Conservation (phyloP, 2,329 filamentous ascomycete genomes). For the Aspergillus proliferans region DNA sequence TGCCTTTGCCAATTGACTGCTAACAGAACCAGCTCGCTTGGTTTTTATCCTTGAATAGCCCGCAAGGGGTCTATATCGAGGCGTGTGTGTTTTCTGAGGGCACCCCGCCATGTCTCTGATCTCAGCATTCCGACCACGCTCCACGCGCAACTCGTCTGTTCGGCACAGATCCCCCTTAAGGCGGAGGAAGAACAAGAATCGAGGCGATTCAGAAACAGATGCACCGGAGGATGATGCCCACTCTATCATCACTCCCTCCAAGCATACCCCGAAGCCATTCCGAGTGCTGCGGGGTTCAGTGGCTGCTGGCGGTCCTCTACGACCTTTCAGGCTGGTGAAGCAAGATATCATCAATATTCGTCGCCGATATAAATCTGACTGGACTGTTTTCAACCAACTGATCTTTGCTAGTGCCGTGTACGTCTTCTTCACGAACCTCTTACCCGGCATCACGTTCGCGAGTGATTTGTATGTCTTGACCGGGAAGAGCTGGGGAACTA, state of each 20-base stretch:
- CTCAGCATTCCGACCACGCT: conserved; percentile 29
- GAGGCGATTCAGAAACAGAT: conserved; percentile 9
- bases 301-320: conserved; percentile 38
- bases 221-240: conserved; percentile 23
- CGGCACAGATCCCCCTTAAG: conserved; percentile 18
- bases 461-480: conserved; percentile 59
- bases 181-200: conserved; percentile 11
- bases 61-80: background rate
- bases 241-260: conserved; percentile 33
- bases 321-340: conserved; percentile 49
- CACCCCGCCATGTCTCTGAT: conserved; percentile 22
- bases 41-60: no score
- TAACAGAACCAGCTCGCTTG: no score
- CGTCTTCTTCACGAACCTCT: conserved; percentile 61
- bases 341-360: conserved; percentile 46
- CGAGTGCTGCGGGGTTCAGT: conserved; percentile 26
- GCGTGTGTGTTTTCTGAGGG: background rate
- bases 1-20: background rate
- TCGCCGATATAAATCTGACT: conserved; percentile 48
- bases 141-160: conserved; percentile 20
- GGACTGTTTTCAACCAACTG: conserved; percentile 57
- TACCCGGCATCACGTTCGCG: conserved; percentile 62
- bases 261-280: conserved; percentile 29
- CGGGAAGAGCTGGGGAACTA: conserved; percentile 58
- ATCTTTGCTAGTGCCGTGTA: conserved; percentile 59